Percentiles rank a stretch among this genome's conserved stretches.
phyloP scores from a whole-genome alignment of 352 stramenopile species.

The Globisporangium spinosum region DNA sequence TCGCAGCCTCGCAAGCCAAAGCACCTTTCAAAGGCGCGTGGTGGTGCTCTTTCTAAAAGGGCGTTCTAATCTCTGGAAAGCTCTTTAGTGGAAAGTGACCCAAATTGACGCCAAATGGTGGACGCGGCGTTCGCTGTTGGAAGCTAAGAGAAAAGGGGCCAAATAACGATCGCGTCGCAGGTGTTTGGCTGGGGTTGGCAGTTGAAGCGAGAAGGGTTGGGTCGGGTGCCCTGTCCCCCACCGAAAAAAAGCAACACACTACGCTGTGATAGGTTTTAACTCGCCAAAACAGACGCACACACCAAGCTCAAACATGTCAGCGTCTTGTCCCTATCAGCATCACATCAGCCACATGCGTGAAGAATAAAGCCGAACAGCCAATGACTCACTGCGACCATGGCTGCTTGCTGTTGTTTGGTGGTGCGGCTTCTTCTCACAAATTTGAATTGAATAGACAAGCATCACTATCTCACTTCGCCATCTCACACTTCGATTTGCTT shows the following conservation, averaged over 20 bases:
- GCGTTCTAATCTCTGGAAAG: slow-evolving; percentile 9
- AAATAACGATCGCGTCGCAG: slow-evolving; percentile 12
- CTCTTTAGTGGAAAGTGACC: background rate
- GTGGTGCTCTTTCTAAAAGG: background rate
- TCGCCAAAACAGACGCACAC: too few species aligned
- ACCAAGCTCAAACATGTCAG: background rate
- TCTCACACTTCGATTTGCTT: background rate
- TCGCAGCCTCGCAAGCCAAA: background rate
- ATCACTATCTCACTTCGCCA: background rate
- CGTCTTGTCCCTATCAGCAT: background rate
- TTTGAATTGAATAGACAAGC: slow-evolving; percentile 1
- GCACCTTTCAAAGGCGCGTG: background rate
- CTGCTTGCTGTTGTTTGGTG: background rate
- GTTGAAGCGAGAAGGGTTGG: slow-evolving; percentile 4
- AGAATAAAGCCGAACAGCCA: background rate
- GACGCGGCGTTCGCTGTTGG: background rate
- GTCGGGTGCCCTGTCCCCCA: background rate
- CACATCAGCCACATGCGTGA: background rate
- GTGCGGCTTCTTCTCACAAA: background rate
- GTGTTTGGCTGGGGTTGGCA: background rate
- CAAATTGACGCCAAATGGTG: slow-evolving; percentile 4
- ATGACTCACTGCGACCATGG: background rate
- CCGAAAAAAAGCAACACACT: background rate
- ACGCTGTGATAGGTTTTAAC: background rate
- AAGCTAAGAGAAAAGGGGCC: slow-evolving; percentile 6